These are phyloP conservation scores for Moniliophthora roreri DNA, from an alignment of 1,284 basidiomycete genomes.

Conservation along the genomic window DNA sequence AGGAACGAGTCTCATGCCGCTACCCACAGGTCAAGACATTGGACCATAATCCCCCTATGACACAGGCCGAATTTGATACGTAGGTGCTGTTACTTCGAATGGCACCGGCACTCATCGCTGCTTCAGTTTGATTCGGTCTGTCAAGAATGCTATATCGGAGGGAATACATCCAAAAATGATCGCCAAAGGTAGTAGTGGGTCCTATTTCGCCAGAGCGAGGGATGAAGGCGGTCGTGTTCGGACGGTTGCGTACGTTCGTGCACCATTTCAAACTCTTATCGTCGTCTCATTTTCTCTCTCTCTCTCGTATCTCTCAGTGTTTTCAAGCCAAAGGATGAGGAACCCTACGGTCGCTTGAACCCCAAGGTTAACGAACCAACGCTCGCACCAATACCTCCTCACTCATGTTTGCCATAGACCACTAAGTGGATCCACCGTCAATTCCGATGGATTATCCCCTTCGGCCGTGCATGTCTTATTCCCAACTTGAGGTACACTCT, in stretches of 20 bases:
- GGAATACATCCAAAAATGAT: slow-evolving; percentile 90
- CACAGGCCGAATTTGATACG: slow-evolving; percentile 67
- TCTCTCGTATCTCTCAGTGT: slow-evolving; percentile 46
- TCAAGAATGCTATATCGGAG: slow-evolving; percentile 68
- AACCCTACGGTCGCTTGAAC: slow-evolving; percentile 81
- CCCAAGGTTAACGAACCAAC: slow-evolving; percentile 55
- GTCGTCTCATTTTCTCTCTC: background rate
- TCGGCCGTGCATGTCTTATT: slow-evolving; percentile 82
- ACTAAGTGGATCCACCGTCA: slow-evolving; percentile 91
- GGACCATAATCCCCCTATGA: slow-evolving; percentile 76
- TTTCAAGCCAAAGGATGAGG: slow-evolving; percentile 91
- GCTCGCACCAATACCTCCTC: background rate
- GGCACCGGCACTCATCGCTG: background rate
- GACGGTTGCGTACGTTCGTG: slow-evolving; percentile 70
- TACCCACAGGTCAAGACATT: slow-evolving; percentile 63
- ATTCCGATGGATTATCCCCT: slow-evolving; percentile 83
- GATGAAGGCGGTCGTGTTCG: slow-evolving; percentile 62
- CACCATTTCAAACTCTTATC: background rate
- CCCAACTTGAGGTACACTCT: slow-evolving; percentile 77
- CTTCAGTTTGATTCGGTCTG: slow-evolving; percentile 59
- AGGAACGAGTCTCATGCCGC: background rate
- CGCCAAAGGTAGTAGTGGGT: slow-evolving; percentile 81
- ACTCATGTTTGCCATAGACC: slow-evolving; percentile 48
- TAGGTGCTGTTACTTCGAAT: slow-evolving; percentile 35
- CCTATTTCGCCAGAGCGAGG: slow-evolving; percentile 83